phyloP scores from a whole-genome alignment of 2,329 filamentous ascomycete genomes.

The Arachnopeziza araneosa region DNA sequence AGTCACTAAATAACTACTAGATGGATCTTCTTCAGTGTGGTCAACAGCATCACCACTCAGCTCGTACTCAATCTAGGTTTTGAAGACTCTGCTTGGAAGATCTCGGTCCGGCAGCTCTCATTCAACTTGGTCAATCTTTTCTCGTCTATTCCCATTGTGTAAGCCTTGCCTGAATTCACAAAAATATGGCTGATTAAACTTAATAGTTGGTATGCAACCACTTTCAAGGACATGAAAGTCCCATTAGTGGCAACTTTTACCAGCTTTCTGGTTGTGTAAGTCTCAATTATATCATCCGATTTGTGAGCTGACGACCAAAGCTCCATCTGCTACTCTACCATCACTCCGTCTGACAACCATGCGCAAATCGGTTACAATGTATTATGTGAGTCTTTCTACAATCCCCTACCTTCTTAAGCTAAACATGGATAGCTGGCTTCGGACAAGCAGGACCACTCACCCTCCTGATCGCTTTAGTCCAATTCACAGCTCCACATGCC shows the following conservation, averaged over 20 bases:
- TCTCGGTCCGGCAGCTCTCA: constrained; percentile 43
- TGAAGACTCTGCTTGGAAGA: constrained; percentile 40
- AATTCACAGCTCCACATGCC: constrained; percentile 48
- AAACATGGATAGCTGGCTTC: constrained; percentile 30
- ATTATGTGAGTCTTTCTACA: constrained; percentile 19
- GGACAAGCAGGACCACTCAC: constrained; percentile 46
- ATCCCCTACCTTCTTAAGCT: constrained; percentile 1
- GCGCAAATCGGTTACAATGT: constrained; percentile 44
- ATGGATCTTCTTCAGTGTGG: constrained; percentile 52
- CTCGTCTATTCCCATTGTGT: constrained; percentile 38
- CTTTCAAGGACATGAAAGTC: constrained; percentile 42
- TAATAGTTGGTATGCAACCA: constrained; percentile 38
- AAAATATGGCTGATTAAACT: not conserved
- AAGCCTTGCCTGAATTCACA: constrained; percentile 14
- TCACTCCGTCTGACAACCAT: constrained; percentile 38
- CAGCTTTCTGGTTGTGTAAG: constrained; percentile 42
- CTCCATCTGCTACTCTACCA: constrained; percentile 39
- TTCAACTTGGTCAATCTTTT: constrained; percentile 38
- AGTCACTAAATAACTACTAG: not conserved
- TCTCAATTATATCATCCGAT: not conserved
- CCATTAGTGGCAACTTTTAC: constrained; percentile 42
- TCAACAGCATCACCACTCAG: constrained; percentile 46
- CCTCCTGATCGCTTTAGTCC: constrained; percentile 44
- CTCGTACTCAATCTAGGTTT: constrained; percentile 46
- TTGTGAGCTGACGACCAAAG: not conserved